Percentiles rank a stretch among this genome's conserved stretches.
These are phyloP conservation scores for Fraxinus ornus DNA, from an alignment of 305 asterid species.

Conservation along the genomic window DNA sequence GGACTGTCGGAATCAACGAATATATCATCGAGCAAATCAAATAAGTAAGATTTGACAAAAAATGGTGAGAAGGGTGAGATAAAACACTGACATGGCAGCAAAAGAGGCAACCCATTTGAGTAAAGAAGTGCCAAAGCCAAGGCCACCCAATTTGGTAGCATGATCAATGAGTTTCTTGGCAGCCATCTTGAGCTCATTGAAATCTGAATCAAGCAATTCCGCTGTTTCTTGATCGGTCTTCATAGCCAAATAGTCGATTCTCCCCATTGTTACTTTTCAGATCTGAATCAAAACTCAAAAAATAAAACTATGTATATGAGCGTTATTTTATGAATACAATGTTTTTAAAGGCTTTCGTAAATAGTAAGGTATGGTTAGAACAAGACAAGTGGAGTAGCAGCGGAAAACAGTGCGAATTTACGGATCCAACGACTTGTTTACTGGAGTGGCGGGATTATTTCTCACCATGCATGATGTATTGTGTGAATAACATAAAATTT, in stretches of 20 bases:
- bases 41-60: neutral
- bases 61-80: neutral
- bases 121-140: constrained; percentile 65
- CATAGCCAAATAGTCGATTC: constrained; percentile 63
- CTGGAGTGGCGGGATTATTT: neutral
- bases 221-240: constrained; percentile 41
- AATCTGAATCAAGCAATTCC: constrained; percentile 58
- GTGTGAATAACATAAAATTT: neutral
- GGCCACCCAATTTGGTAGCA: constrained; percentile 53
- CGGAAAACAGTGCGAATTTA: constrained; percentile 23
- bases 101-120: constrained; percentile 85
- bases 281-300: neutral
- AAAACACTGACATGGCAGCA: constrained; percentile 66
- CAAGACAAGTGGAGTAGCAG: neutral
- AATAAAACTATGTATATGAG: neutral
- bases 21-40: neutral
- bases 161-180: constrained; percentile 62
- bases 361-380: neutral
- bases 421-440: constrained; percentile 31
- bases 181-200: constrained; percentile 61
- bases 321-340: neutral
- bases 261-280: constrained; percentile 46
- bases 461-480: neutral
- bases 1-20: neutral
- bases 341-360: neutral